Evolutionary conservation across 2,329 filamentous ascomycete genomes (phyloP).

Genomic region (Pseudonectria buxi): DNA sequence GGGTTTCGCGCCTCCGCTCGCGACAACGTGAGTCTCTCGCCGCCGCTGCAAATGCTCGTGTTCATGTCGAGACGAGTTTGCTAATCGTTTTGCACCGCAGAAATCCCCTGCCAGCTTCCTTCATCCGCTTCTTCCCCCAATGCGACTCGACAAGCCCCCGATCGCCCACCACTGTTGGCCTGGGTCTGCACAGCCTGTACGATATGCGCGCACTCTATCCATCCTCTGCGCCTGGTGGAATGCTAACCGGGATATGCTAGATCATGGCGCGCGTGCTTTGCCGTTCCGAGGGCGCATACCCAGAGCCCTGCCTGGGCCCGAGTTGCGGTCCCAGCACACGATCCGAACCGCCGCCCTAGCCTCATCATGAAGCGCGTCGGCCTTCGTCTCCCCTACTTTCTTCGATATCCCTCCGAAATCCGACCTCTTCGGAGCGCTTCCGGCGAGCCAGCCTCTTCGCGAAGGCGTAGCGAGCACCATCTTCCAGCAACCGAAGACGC

Average conservation of each 20-base stretch:
- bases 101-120: slow-evolving; percentile 16
- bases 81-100: slow-evolving; percentile 16
- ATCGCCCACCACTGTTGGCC: neutral
- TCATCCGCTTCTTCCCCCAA: slow-evolving; percentile 22
- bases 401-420: slow-evolving; percentile 1
- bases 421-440: slow-evolving; percentile 8
- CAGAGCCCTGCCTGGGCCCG: slow-evolving; percentile 27
- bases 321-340: slow-evolving; percentile 20
- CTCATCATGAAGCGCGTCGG: slow-evolving; percentile 29
- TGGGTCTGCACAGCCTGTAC: slow-evolving; percentile 1
- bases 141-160: slow-evolving; percentile 3
- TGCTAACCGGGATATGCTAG: slow-evolving; percentile 14
- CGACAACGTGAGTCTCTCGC: slow-evolving; percentile 13
- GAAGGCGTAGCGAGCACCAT: no score
- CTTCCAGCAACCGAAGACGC: no score
- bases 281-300: slow-evolving; percentile 10
- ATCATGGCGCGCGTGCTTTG: slow-evolving; percentile 16
- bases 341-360: slow-evolving; percentile 16
- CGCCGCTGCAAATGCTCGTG: neutral
- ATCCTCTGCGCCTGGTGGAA: neutral
- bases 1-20: slow-evolving; percentile 16
- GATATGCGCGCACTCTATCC: slow-evolving; percentile 12
- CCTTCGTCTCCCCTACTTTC: slow-evolving; percentile 1
- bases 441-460: slow-evolving; percentile 5
- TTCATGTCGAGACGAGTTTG: neutral